A percentile compares a stretch with the other conserved stretches of the same genome.
Evolutionary conservation across 305 asterid species (phyloP).

Genomic region (Withania somnifera): DNA sequence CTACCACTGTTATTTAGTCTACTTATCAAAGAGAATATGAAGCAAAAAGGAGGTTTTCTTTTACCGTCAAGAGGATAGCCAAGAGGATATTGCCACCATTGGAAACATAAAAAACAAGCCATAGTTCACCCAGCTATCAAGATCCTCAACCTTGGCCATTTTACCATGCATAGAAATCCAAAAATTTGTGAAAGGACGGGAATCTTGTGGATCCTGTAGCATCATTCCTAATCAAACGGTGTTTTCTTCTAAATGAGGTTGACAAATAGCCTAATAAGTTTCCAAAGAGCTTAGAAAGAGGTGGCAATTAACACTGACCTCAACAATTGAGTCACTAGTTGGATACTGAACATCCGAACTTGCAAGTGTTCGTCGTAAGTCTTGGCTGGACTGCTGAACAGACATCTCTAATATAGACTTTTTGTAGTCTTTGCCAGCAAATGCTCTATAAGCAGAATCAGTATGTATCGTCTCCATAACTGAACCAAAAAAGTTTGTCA

Average conservation of each 20-base stretch:
- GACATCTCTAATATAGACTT: slow-evolving; percentile 25
- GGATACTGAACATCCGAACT: slow-evolving; percentile 31
- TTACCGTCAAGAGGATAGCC: slow-evolving; percentile 51
- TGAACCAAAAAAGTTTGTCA: slow-evolving; percentile 92
- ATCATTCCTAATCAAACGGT: slow-evolving; percentile 7
- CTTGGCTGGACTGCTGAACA: slow-evolving; percentile 20
- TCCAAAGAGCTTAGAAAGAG: background rate
- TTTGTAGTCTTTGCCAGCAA: slow-evolving; percentile 23
- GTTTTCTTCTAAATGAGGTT: slow-evolving; percentile 3
- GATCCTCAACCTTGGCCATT: slow-evolving; percentile 31
- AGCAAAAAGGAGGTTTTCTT: slow-evolving; percentile 6
- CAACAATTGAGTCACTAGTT: slow-evolving; percentile 19
- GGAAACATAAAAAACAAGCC: slow-evolving; percentile 57
- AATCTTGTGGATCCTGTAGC: slow-evolving; percentile 36
- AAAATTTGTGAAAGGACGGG: slow-evolving; percentile 56
- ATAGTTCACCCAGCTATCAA: slow-evolving; percentile 52
- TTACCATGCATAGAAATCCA: slow-evolving; percentile 36
- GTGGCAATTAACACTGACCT: slow-evolving; percentile 25
- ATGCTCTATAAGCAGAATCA: slow-evolving; percentile 66
- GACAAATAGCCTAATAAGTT: background rate
- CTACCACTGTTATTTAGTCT: background rate
- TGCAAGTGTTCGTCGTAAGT: slow-evolving; percentile 19
- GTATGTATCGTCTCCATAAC: slow-evolving; percentile 94
- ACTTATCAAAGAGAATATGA: background rate
- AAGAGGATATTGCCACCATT: slow-evolving; percentile 47